A percentile compares a stretch with the other conserved stretches of the same genome.
These are phyloP conservation scores for Rhynchosporium graminicola DNA, from an alignment of 2,329 filamentous ascomycete genomes.

Conservation along the genomic window DNA sequence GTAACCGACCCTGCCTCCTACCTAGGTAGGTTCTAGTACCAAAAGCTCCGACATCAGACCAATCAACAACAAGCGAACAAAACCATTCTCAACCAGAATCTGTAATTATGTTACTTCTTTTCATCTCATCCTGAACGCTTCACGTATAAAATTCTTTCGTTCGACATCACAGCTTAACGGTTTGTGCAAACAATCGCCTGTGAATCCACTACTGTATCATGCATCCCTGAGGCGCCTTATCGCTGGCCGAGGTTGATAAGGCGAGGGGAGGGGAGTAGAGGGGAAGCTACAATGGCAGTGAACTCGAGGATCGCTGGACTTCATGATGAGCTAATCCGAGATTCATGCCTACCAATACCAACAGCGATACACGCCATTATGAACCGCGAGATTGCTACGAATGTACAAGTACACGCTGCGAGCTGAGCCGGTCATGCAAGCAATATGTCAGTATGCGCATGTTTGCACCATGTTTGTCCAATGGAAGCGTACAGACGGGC, in stretches of 20 bases:
- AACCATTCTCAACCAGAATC: neutral
- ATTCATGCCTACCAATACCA: conserved; percentile 12
- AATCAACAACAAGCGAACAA: neutral
- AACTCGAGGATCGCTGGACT: conserved; percentile 5
- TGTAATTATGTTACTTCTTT: neutral
- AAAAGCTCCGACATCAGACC: neutral
- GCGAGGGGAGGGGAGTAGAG: neutral
- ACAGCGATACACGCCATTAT: conserved; percentile 9
- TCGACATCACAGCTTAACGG: neutral
- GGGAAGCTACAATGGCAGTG: neutral
- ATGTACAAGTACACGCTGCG: conserved; percentile 14
- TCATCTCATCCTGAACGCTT: neutral
- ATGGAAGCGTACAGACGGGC: conserved; percentile 15
- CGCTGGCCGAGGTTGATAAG: conserved; percentile 16
- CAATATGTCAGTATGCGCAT: conserved; percentile 26
- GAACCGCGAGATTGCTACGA: conserved; percentile 11
- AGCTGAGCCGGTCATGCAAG: conserved; percentile 22
- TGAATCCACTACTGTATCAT: conserved; percentile 9
- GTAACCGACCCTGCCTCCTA: no score
- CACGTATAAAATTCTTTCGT: neutral
- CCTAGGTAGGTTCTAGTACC: no score
- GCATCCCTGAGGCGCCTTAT: conserved; percentile 8
- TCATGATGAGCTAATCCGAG: neutral
- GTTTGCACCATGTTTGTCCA: conserved; percentile 25
- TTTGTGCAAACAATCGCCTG: neutral